phyloP scores from a whole-genome alignment of 805 yeast species.

The Lipomyces kockii region DNA sequence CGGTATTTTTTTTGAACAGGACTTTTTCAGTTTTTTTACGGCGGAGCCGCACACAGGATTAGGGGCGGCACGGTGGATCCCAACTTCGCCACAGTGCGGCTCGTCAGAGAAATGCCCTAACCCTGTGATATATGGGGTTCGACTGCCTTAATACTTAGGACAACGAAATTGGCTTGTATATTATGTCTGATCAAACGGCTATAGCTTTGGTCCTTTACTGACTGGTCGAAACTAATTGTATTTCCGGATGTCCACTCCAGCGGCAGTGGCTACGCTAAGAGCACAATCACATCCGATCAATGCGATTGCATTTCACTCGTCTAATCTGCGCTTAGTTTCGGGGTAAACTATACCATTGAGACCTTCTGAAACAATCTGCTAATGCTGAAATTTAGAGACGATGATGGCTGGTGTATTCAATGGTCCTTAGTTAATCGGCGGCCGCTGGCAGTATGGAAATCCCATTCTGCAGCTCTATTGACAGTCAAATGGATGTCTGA shows the following conservation, averaged over 20 bases:
- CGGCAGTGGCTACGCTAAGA: constrained; percentile 30
- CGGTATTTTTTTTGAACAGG: neutral
- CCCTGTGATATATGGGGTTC: neutral
- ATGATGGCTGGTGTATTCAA: constrained; percentile 62
- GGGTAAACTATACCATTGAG: constrained; percentile 13
- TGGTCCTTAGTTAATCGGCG: constrained; percentile 67
- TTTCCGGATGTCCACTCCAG: constrained; percentile 14
- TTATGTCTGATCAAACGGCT: neutral
- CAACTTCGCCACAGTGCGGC: neutral
- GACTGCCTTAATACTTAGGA: too few species aligned
- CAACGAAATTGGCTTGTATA: too few species aligned
- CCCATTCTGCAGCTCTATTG: constrained; percentile 59
- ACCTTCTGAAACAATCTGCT: neutral
- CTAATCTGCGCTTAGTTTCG: constrained; percentile 23
- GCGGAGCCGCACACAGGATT: constrained; percentile 17
- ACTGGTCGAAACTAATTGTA: neutral
- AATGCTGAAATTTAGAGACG: constrained; percentile 49
- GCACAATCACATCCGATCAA: constrained; percentile 18
- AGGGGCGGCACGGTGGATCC: neutral
- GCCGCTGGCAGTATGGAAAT: constrained; percentile 62
- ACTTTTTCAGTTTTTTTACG: constrained; percentile 3
- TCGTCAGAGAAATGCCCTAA: neutral
- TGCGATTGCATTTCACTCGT: constrained; percentile 23
- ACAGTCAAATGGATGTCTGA: constrained; percentile 51
- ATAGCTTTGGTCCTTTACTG: neutral